A percentile compares a stretch with the other conserved stretches of the same genome.
These are phyloP conservation scores for Mesembryanthemum crystallinum DNA, from an alignment of 148 eudicot species.

Conservation along the genomic window DNA sequence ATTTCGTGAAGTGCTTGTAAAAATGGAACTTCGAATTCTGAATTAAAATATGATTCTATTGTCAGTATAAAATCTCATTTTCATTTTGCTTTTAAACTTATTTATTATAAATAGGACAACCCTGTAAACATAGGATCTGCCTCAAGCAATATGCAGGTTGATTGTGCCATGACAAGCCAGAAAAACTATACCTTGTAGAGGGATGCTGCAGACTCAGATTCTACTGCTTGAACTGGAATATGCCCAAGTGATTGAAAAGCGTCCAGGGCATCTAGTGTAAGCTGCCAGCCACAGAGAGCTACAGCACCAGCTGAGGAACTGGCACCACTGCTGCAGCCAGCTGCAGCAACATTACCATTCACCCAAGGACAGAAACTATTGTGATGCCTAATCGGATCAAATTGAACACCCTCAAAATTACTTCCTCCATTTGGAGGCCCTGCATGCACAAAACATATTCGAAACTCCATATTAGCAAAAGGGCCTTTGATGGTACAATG, in stretches of 20 bases:
- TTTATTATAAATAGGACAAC: too few species aligned
- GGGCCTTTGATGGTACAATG: not conserved
- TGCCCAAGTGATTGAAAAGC: slow-evolving; percentile 76
- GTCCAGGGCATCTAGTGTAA: slow-evolving; percentile 92
- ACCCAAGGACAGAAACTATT: slow-evolving; percentile 98
- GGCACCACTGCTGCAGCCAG: slow-evolving; percentile 70
- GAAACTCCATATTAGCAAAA: slow-evolving; percentile 2
- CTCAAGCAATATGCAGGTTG: not conserved
- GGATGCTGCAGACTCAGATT: slow-evolving; percentile 97
- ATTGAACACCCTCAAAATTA: slow-evolving; percentile 79
- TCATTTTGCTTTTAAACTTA: too few species aligned
- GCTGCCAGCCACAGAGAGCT: slow-evolving; percentile 98
- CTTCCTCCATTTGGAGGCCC: slow-evolving; percentile 90
- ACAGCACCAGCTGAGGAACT: slow-evolving; percentile 59
- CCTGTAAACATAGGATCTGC: not conserved
- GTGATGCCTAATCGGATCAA: slow-evolving; percentile 95
- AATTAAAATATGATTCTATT: too few species aligned
- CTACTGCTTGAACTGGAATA: slow-evolving; percentile 75
- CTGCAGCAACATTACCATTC: slow-evolving; percentile 97
- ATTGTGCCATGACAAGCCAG: not conserved
- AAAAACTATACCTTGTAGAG: slow-evolving; percentile 59
- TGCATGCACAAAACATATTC: slow-evolving; percentile 30
- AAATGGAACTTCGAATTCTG: too few species aligned
- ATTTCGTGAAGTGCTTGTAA: too few species aligned
- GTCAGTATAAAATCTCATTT: too few species aligned